Evolutionary conservation across 2,329 filamentous ascomycete species (phyloP).

Genomic region (Akanthomyces uredinophilus): DNA sequence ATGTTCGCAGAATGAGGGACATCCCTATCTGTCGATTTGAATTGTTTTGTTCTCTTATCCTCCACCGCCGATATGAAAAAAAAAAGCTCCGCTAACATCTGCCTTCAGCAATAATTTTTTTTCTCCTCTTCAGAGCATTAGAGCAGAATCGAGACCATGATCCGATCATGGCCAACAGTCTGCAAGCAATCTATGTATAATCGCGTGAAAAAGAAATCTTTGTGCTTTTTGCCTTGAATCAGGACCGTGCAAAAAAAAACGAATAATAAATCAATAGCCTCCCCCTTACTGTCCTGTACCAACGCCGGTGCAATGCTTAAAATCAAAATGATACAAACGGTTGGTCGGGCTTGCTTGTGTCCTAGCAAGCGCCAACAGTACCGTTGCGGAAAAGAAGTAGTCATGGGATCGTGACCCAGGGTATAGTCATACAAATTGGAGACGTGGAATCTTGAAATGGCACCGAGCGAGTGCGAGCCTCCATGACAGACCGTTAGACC

Average conservation of each 20-base stretch:
- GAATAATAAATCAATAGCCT: slow-evolving; percentile 23
- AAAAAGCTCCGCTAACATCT: slow-evolving; percentile 11
- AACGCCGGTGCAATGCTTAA: slow-evolving; percentile 58
- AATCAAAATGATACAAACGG: slow-evolving; percentile 36
- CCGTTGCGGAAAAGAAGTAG: slow-evolving; percentile 26
- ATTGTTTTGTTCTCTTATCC: not conserved
- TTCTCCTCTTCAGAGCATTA: slow-evolving; percentile 27
- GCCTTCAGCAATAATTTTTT: slow-evolving; percentile 19
- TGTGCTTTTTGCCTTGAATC: slow-evolving; percentile 30
- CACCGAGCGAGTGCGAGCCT: not conserved
- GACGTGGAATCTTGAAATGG: not conserved
- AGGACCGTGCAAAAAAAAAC: slow-evolving; percentile 26
- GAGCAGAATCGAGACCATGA: slow-evolving; percentile 17
- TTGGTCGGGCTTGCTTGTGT: slow-evolving; percentile 19
- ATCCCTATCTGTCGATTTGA: not conserved
- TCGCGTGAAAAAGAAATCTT: slow-evolving; percentile 35
- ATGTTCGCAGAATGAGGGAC: slow-evolving; percentile 1
- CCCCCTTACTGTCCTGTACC: slow-evolving; percentile 29
- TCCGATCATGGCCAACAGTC: slow-evolving; percentile 17
- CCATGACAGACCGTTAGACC: slow-evolving; percentile 34
- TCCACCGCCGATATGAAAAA: slow-evolving; percentile 4
- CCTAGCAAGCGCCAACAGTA: slow-evolving; percentile 21
- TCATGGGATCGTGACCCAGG: slow-evolving; percentile 44
- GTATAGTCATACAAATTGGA: slow-evolving; percentile 39
- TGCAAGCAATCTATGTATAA: slow-evolving; percentile 37